Conservation (phyloP, 2,329 filamentous ascomycete species). For the Tolypocladium album region DNA sequence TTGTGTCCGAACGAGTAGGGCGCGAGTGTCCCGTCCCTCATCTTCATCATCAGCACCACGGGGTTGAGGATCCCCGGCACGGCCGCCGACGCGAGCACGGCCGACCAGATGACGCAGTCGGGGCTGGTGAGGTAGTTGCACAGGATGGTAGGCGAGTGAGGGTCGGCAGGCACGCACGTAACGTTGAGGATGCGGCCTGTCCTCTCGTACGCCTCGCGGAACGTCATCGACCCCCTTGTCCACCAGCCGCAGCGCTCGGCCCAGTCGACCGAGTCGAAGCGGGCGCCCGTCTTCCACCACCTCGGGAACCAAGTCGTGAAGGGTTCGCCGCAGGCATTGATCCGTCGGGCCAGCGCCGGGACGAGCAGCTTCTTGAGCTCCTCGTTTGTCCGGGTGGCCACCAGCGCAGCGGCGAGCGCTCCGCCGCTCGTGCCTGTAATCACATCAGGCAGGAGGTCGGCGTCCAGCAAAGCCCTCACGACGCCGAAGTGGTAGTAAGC, state of each 20-base stretch:
- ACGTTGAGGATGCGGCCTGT: constrained; percentile 94
- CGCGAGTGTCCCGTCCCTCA: constrained; percentile 59
- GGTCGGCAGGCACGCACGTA: constrained; percentile 89
- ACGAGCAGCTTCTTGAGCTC: constrained; percentile 79
- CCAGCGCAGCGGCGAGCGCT: constrained; percentile 75
- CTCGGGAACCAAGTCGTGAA: constrained; percentile 66
- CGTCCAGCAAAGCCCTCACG: constrained; percentile 78
- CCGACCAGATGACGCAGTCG: constrained; percentile 97
- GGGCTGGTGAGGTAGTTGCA: constrained; percentile 93
- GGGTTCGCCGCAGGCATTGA: constrained; percentile 75
- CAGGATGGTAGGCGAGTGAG: constrained; percentile 82
- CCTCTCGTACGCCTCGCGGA: constrained; percentile 85
- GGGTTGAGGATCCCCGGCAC: constrained; percentile 95
- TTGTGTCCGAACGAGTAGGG: constrained; percentile 98
- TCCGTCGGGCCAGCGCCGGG: constrained; percentile 73
- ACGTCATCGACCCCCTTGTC: constrained; percentile 82
- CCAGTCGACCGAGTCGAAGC: constrained; percentile 93
- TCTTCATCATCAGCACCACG: constrained; percentile 87
- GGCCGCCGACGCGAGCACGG: constrained; percentile 85
- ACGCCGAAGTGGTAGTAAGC: constrained; percentile 97
- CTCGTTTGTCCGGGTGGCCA: constrained; percentile 83
- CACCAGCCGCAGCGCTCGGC: constrained; percentile 81
- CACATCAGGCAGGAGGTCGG: constrained; percentile 76
- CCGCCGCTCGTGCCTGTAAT: constrained; percentile 96
- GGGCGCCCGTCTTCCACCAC: constrained; percentile 87